Conservation (phyloP, 345 rosid genomes). For the Sisymbrium irio region DNA sequence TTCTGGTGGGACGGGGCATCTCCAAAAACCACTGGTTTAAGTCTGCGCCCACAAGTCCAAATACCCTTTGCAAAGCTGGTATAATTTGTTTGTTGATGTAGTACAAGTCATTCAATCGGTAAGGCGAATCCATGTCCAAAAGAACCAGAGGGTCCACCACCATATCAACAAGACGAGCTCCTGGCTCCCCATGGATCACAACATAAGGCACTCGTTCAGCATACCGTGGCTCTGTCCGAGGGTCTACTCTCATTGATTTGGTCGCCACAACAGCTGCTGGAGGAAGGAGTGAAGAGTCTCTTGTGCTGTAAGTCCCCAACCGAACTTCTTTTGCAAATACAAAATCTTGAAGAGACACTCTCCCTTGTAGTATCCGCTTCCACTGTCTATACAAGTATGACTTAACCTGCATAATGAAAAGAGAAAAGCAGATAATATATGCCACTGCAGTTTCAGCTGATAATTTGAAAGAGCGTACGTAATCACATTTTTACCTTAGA, state of each 20-base stretch:
- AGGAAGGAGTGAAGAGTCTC: conserved; percentile 67
- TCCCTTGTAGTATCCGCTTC: conserved; percentile 79
- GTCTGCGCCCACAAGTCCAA: conserved; percentile 86
- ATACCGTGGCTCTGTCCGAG: conserved; percentile 88
- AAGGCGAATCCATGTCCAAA: conserved; percentile 70
- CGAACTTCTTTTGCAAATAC: conserved; percentile 96
- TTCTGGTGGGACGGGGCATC: conserved; percentile 84
- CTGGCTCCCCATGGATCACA: conserved; percentile 92
- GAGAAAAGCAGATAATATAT: conserved; percentile 10
- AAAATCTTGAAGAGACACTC: conserved; percentile 89
- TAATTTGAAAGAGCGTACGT: conserved; percentile 1
- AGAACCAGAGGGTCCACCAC: conserved; percentile 89
- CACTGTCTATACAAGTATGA: conserved; percentile 82
- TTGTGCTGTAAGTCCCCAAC: conserved; percentile 75
- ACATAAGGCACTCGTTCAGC: conserved; percentile 88
- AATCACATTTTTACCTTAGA: conserved; percentile 44
- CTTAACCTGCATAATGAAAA: conserved; percentile 53
- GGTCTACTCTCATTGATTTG: conserved; percentile 83
- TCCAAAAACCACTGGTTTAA: conserved; percentile 78
- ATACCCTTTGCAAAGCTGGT: conserved; percentile 83
- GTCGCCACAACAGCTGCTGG: conserved; percentile 94
- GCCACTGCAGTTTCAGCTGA: conserved; percentile 13
- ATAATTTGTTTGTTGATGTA: conserved; percentile 94
- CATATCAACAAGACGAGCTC: conserved; percentile 89
- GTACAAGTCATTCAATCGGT: conserved; percentile 77